Evolutionary conservation across 1,284 basidiomycete genomes (phyloP).

Genomic region (Apiotrichum gracile): DNA sequence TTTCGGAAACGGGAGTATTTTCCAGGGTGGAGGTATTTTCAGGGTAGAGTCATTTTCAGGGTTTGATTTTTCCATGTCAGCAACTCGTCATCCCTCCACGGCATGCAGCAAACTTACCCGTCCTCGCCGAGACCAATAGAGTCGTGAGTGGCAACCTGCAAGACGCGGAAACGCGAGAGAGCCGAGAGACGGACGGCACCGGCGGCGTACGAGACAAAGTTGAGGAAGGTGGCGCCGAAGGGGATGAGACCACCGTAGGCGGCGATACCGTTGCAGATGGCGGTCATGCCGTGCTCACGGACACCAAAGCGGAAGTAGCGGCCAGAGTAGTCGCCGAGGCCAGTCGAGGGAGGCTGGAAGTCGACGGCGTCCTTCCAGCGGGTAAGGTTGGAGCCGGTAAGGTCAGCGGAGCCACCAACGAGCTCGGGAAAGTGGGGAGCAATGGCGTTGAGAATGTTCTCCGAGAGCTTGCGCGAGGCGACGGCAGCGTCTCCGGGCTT

Average conservation of each 20-base stretch:
- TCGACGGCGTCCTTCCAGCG: conserved; percentile 70
- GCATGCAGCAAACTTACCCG: too few species aligned
- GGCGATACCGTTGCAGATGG: conserved; percentile 81
- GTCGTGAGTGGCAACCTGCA: conserved; percentile 68
- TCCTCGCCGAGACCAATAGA: conserved; percentile 88
- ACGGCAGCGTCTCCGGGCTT: conserved; percentile 73
- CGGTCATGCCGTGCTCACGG: conserved; percentile 94
- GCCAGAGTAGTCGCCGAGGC: conserved; percentile 75
- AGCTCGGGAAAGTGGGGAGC: conserved; percentile 73
- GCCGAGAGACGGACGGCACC: conserved; percentile 89
- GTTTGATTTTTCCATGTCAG: too few species aligned
- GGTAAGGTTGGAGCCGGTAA: conserved; percentile 88
- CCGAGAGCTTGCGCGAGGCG: conserved; percentile 88
- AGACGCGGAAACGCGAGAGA: conserved; percentile 78
- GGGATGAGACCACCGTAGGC: conserved; percentile 79
- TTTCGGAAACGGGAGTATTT: too few species aligned
- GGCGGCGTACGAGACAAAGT: conserved; percentile 88
- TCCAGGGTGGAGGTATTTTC: too few species aligned
- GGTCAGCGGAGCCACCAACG: conserved; percentile 82
- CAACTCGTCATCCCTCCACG: too few species aligned
- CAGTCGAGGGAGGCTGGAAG: conserved; percentile 85
- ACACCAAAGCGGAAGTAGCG: conserved; percentile 95
- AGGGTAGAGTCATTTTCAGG: too few species aligned
- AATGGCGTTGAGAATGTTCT: conserved; percentile 76
- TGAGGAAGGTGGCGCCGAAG: conserved; percentile 85